A percentile compares a stretch with the other conserved stretches of the same genome.
Conservation (phyloP, 2,329 filamentous ascomycete species). For the Aureobasidium namibiae region DNA sequence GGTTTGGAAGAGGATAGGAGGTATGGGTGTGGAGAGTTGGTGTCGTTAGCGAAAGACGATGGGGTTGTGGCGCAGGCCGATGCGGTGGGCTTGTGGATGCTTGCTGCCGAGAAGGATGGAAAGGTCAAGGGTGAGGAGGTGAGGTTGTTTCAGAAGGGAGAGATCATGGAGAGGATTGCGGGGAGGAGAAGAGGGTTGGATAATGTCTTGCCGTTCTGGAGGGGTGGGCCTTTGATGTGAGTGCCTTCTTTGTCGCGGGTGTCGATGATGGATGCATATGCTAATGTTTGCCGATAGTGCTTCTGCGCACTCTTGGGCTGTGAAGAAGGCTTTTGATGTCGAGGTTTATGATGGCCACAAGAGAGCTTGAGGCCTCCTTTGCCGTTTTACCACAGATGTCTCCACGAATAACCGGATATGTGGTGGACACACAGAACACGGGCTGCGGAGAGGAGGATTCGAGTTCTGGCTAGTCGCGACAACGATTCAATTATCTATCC, state of each 20-base stretch:
- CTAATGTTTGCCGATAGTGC: slow-evolving; percentile 15
- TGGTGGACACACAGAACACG: too few species aligned
- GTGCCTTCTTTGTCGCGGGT: neutral
- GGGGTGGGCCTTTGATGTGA: slow-evolving; percentile 27
- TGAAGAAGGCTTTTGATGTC: slow-evolving; percentile 25
- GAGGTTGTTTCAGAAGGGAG: slow-evolving; percentile 25
- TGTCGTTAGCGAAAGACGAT: slow-evolving; percentile 16
- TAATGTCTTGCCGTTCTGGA: slow-evolving; percentile 28
- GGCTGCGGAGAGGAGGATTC: neutral
- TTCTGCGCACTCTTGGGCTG: slow-evolving; percentile 27
- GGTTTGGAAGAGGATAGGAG: slow-evolving; percentile 23
- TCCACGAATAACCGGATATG: too few species aligned
- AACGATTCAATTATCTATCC: too few species aligned
- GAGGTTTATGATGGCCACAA: slow-evolving; percentile 23
- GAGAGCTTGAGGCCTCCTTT: slow-evolving; percentile 18
- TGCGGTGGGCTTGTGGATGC: slow-evolving; percentile 26
- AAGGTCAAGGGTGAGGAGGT: slow-evolving; percentile 25
- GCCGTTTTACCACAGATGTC: too few species aligned
- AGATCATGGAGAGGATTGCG: slow-evolving; percentile 23
- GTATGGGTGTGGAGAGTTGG: slow-evolving; percentile 24
- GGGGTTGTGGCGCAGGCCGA: slow-evolving; percentile 20
- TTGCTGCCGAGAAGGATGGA: slow-evolving; percentile 26
- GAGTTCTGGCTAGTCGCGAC: neutral
- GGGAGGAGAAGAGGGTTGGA: slow-evolving; percentile 22
- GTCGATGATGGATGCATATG: neutral